Conservation (phyloP, 2,329 filamentous ascomycete genomes). For the Pseudonectria buxi region DNA sequence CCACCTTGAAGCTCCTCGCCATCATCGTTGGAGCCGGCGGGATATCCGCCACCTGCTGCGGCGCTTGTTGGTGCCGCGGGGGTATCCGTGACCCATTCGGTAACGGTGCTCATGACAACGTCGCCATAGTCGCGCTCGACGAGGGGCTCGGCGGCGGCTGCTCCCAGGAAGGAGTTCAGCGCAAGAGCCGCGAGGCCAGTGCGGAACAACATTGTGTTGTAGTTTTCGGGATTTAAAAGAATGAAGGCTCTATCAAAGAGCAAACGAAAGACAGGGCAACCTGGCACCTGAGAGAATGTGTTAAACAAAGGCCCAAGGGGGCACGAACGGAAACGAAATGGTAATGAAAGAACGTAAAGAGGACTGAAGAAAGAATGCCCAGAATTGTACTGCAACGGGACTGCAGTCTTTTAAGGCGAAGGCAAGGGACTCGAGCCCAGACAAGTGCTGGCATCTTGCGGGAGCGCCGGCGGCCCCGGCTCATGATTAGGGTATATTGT, state of each 20-base stretch:
- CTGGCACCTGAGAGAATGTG: slow-evolving; percentile 23
- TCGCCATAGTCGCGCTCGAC: slow-evolving; percentile 8
- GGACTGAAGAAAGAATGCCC: slow-evolving; percentile 7
- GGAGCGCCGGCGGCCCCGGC: slow-evolving; percentile 12
- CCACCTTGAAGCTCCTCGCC: no score
- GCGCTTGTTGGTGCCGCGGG: slow-evolving; percentile 4
- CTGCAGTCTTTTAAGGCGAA: slow-evolving; percentile 9
- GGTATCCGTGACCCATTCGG: slow-evolving; percentile 1
- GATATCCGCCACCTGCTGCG: slow-evolving; percentile 9
- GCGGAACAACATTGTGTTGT: slow-evolving; percentile 17
- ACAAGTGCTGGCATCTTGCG: slow-evolving; percentile 7
- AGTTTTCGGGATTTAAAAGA: slow-evolving; percentile 12
- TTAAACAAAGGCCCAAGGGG: slow-evolving; percentile 18
- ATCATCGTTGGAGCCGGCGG: no score
- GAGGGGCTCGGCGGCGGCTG: slow-evolving; percentile 13
- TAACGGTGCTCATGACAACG: slow-evolving; percentile 6
- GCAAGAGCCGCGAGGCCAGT: slow-evolving; percentile 17
- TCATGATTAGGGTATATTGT: slow-evolving; percentile 19
- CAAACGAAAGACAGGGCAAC: slow-evolving; percentile 12
- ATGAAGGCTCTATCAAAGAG: slow-evolving; percentile 24
- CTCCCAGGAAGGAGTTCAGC: slow-evolving; percentile 15
- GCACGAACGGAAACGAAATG: slow-evolving; percentile 16
- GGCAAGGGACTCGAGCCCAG: slow-evolving; percentile 2
- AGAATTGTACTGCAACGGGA: slow-evolving; percentile 5
- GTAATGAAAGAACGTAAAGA: slow-evolving; percentile 12